A percentile compares a stretch with the other conserved stretches of the same genome.
phyloP scores from a whole-genome alignment of 202 grass and related monocot species.

The Digitaria exilis region DNA sequence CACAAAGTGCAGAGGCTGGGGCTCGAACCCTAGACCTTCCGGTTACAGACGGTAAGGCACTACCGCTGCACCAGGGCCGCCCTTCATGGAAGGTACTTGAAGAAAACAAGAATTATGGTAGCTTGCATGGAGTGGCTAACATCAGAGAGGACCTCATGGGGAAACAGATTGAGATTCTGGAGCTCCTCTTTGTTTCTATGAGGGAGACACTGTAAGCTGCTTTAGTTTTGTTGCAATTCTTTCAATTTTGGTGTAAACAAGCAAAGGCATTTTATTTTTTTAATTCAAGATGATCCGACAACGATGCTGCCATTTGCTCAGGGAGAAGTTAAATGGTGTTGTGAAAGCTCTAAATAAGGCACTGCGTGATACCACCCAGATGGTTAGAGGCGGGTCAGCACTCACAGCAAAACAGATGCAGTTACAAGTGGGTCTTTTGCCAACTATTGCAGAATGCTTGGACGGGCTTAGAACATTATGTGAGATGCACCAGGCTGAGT shows the following conservation, averaged over 20 bases:
- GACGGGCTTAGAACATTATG: constrained; percentile 59
- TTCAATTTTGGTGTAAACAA: constrained; percentile 11
- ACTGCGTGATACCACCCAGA: constrained; percentile 61
- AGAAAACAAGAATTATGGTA: constrained; percentile 71
- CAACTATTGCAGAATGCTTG: constrained; percentile 67
- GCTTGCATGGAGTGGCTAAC: constrained; percentile 44
- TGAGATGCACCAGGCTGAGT: constrained; percentile 76
- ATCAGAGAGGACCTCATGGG: constrained; percentile 67
- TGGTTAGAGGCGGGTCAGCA: constrained; percentile 62
- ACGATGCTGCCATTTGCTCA: constrained; percentile 43
- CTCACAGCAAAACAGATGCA: constrained; percentile 64
- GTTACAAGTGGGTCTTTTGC: constrained; percentile 70
- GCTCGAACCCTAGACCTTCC: no score
- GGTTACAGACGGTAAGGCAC: no score
- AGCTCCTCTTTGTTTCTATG: constrained; percentile 56
- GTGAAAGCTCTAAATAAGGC: constrained; percentile 65
- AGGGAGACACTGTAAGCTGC: constrained; percentile 57
- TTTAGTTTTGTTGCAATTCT: neutral
- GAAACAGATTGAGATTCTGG: constrained; percentile 70
- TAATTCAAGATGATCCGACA: constrained; percentile 21
- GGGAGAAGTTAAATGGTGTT: constrained; percentile 65
- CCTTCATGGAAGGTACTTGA: constrained; percentile 55
- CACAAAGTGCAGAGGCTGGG: no score
- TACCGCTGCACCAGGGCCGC: no score
- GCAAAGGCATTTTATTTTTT: neutral